A percentile compares a stretch with the other conserved stretches of the same genome.
Conservation (phyloP, 2,329 filamentous ascomycete species). For the Fusarium domesticum region DNA sequence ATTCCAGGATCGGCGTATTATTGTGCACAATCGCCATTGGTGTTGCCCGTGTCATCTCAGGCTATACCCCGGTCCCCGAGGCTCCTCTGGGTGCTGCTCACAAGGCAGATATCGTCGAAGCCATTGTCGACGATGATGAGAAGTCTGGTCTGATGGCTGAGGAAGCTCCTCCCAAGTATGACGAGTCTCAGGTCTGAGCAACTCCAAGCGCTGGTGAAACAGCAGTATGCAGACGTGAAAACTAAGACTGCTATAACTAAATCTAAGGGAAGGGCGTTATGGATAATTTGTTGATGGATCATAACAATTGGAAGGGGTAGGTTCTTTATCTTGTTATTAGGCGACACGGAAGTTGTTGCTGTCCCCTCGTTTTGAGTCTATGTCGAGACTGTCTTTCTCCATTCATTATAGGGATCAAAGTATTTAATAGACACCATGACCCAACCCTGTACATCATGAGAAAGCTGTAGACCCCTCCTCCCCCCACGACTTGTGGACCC, state of each 20-base stretch:
- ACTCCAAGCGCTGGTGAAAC: conserved; percentile 11
- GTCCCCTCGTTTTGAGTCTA: neutral
- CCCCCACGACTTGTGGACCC: conserved; percentile 15
- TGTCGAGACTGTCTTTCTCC: neutral
- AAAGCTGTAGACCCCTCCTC: neutral
- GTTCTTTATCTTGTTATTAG: neutral
- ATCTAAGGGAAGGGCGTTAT: neutral
- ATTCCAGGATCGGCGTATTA: conserved; percentile 58
- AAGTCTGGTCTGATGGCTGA: conserved; percentile 49
- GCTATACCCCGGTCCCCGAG: conserved; percentile 3
- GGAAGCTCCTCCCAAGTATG: conserved; percentile 30
- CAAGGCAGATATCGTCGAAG: conserved; percentile 40
- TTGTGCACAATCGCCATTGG: too few relatives aligned
- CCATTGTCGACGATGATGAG: conserved; percentile 40
- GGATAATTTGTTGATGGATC: neutral
- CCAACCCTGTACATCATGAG: neutral
- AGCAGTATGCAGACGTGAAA: conserved; percentile 1
- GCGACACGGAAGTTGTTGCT: neutral
- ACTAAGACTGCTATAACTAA: neutral
- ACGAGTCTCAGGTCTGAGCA: conserved; percentile 24
- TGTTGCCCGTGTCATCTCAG: too few relatives aligned
- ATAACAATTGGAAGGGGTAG: neutral
- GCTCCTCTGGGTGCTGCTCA: conserved; percentile 9
- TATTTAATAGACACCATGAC: neutral
- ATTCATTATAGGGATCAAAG: neutral